phyloP scores from a whole-genome alignment of 106 monocot species.

The Gastrodia elata region DNA sequence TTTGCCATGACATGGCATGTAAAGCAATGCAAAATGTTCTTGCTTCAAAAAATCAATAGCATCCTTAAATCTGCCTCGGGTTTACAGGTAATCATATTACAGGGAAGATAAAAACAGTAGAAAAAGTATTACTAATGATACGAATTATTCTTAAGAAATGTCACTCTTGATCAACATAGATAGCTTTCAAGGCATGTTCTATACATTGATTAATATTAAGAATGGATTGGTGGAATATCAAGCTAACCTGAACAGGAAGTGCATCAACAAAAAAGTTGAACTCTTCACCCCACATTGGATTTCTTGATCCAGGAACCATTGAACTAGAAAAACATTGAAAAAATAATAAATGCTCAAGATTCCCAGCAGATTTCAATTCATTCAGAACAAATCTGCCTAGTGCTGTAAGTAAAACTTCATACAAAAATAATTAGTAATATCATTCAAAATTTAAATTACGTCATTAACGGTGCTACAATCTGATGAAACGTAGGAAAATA shows the following conservation, averaged over 20 bases:
- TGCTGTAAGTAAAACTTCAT: background rate
- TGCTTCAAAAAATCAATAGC: too few relatives aligned
- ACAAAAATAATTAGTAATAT: background rate
- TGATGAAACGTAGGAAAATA: background rate
- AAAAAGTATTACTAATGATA: background rate
- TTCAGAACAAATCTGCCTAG: background rate
- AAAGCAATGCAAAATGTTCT: too few relatives aligned
- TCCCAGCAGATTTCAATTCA: background rate
- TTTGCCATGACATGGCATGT: background rate
- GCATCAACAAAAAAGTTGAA: slow-evolving; percentile 83
- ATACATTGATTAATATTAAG: slow-evolving; percentile 4
- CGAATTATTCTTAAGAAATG: background rate
- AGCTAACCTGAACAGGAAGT: slow-evolving; percentile 87
- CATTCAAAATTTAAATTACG: background rate
- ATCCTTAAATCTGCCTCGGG: background rate
- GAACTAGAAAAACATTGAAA: slow-evolving; percentile 49
- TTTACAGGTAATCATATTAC: background rate
- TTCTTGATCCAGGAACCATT: slow-evolving; percentile 99
- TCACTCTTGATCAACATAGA: background rate
- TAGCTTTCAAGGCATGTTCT: background rate
- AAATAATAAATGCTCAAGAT: slow-evolving; percentile 1
- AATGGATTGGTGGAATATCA: background rate
- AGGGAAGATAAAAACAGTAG: background rate
- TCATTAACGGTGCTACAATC: background rate
- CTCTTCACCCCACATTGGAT: slow-evolving; percentile 99